Conservation (phyloP, 2,329 filamentous ascomycete genomes). For the Monilinia polystroma region DNA sequence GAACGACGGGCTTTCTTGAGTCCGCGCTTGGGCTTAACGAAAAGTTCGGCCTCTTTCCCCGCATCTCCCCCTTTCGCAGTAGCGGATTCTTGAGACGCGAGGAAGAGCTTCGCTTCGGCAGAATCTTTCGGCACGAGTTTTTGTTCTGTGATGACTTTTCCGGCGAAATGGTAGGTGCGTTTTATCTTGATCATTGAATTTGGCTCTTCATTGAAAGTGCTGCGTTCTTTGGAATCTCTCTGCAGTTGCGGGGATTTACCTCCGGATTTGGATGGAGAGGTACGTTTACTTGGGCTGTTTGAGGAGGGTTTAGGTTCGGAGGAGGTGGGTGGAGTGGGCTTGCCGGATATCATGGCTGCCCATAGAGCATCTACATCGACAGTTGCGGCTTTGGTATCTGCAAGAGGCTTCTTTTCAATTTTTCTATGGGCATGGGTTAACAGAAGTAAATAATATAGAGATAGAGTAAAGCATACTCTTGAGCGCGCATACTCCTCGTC, state of each 20-base stretch:
- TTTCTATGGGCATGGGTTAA: constrained; percentile 28
- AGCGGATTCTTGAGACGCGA: constrained; percentile 48
- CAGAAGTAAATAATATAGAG: background rate
- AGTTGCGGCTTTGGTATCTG: constrained; percentile 48
- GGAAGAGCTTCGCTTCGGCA: constrained; percentile 63
- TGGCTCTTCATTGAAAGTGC: constrained; percentile 33
- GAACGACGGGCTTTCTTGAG: constrained; percentile 49
- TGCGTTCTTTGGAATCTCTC: constrained; percentile 28
- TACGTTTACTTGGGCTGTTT: constrained; percentile 4
- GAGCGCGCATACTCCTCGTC: constrained; percentile 67
- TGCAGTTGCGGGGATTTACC: constrained; percentile 17
- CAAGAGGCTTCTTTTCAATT: constrained; percentile 35
- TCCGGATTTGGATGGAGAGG: background rate
- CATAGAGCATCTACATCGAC: constrained; percentile 71
- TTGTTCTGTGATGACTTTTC: constrained; percentile 69
- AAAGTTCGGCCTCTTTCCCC: constrained; percentile 21
- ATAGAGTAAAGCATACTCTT: constrained; percentile 50
- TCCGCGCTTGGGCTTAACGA: constrained; percentile 37
- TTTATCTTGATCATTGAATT: constrained; percentile 59
- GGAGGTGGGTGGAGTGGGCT: constrained; percentile 28
- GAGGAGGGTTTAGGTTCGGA: constrained; percentile 11
- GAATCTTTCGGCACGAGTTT: constrained; percentile 65
- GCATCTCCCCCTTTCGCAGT: constrained; percentile 26
- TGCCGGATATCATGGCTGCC: constrained; percentile 60
- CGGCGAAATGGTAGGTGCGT: constrained; percentile 73